Percentiles rank a stretch among this genome's conserved stretches.
Conservation (phyloP, 2,329 filamentous ascomycete genomes). For the Fusarium miscanthi region DNA sequence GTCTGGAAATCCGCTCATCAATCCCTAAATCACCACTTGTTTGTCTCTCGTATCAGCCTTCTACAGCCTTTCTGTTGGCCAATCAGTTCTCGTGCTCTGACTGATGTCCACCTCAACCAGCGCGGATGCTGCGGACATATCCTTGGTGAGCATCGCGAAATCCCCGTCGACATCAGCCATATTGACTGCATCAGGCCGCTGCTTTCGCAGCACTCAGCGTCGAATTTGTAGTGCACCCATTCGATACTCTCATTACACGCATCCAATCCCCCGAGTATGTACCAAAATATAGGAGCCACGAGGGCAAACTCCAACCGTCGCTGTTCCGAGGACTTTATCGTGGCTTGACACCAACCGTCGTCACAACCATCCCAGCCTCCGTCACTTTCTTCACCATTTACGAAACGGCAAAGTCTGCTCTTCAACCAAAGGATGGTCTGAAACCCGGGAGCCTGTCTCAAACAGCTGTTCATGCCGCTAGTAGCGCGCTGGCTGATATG, state of each 20-base stretch:
- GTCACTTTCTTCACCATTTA: conserved; percentile 30
- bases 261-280: conserved; percentile 26
- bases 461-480: conserved; percentile 13
- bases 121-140: conserved; percentile 24
- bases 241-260: conserved; percentile 30
- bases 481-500: conserved; percentile 29
- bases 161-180: accelerated
- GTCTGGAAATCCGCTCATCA: background rate
- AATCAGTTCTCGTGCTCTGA: background rate
- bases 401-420: conserved; percentile 7
- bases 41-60: accelerated
- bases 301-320: conserved; percentile 9
- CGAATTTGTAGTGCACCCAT: conserved; percentile 30
- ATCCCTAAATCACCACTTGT: accelerated
- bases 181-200: conserved; percentile 1
- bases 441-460: background rate
- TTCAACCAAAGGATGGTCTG: conserved; percentile 1
- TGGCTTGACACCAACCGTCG: conserved; percentile 13
- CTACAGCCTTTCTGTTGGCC: accelerated
- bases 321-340: conserved; percentile 24
- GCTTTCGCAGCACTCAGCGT: conserved; percentile 19
- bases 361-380: conserved; percentile 28
- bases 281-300: conserved; percentile 1
- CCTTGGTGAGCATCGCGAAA: background rate
- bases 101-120: conserved; percentile 14